These are phyloP conservation scores for Quercus gilva DNA, from an alignment of 306 rosid species.

Conservation along the genomic window DNA sequence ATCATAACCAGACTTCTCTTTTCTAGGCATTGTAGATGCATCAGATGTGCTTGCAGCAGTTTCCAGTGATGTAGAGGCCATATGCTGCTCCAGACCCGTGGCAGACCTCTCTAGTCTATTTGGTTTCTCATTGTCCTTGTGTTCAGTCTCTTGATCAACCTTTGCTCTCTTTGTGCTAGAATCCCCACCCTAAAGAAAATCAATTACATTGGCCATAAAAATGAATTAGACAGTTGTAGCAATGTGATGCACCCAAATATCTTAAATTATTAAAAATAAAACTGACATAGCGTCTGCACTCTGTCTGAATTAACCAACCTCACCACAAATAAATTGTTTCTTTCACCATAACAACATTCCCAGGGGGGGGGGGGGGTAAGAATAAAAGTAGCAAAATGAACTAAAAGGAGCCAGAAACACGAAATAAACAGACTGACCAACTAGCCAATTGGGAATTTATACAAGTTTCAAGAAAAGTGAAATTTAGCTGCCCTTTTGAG, in stretches of 20 bases:
- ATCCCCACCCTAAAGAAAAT: conserved; percentile 60
- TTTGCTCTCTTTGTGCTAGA: conserved; percentile 56
- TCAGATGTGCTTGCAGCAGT: conserved; percentile 45
- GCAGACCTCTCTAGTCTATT: conserved; percentile 31
- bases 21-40: conserved; percentile 34
- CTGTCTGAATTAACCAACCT: not conserved
- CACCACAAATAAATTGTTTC: not conserved
- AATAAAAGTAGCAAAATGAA: not conserved
- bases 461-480: not conserved
- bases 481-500: not conserved
- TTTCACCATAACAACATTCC: not conserved
- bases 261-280: not conserved
- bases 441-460: not conserved
- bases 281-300: not conserved
- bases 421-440: not conserved
- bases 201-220: not conserved
- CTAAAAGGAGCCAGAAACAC: not conserved
- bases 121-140: conserved; percentile 26
- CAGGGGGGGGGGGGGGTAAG: not conserved
- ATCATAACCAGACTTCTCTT: conserved; percentile 50
- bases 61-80: conserved; percentile 35
- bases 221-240: not conserved
- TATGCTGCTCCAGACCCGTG: conserved; percentile 32
- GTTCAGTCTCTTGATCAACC: conserved; percentile 56
- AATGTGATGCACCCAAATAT: not conserved